Evolutionary conservation across 2,329 filamentous ascomycete species (phyloP), one percentile per base, ranked within the genome.

Genomic region (Phialophora verrucosa): DNA sequence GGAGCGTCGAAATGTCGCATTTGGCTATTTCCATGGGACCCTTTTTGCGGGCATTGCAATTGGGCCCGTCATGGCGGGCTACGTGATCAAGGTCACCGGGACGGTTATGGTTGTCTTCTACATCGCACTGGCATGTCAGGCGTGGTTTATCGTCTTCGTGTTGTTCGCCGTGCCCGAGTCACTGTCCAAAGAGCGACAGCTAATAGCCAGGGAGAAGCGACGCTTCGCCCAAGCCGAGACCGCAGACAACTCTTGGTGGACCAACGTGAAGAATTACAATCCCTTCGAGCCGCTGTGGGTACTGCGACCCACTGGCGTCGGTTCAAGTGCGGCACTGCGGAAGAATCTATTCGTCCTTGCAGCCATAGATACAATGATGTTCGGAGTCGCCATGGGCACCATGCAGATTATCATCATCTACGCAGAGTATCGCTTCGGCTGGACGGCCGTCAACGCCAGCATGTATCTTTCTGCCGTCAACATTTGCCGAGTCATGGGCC

Each of bases 11-110:
- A 91, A 90, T 66, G 90, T 96, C 7, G 87, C 89, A 4, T 95
- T 98, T 76, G 93, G 92, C 6, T 94, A 93, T 75, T 90, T 98
- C 73, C 92, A 98, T 73, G 93, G 92, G 11, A 93, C 90, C 71
- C 83, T 99, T 8, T 98, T 97, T 77, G 85, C 86, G 1, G 95
- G 95, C n/a, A 87, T 98, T 54, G 94, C 95, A 0, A 79, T 94
- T 35, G 95, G 95, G 0, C 95, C 95, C 7, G 83, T 96, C 2
- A 75, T 96, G 25, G 90, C 93, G 0, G 93, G 91, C 1, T 90
- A 91, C 72, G 82, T 97, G 51, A 90, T 97, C 73, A 87, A 91
- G 73, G 85, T 83, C 76, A 93, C 91, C 0, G 91, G 91, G 7
- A 87, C 86, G 51, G 83, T 96, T 17, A 76, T 97, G 6, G 86